Base-by-base conservation (phyloP, 2,329 filamentous ascomycete genomes). In the Colletotrichum godetiae region DNA sequence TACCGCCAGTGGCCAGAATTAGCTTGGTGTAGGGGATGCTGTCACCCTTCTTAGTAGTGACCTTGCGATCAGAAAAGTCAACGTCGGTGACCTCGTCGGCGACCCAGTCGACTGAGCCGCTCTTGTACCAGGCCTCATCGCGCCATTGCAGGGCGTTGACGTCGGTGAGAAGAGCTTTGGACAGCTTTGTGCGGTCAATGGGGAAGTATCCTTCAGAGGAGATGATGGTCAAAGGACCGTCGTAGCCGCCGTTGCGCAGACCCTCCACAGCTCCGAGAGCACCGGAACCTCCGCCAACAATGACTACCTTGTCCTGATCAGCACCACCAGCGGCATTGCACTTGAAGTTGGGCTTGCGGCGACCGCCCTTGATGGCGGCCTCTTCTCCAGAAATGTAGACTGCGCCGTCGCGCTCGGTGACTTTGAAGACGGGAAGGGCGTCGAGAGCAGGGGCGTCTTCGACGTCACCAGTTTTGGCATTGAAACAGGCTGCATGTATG, bases 361-460 rank as follows among this genome's bases (percentile, higher is more conserved):
- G 89, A 72, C 92, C 94, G 15, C 89, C 85, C 83, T 97, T 97
- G 84, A 99, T 93, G 35, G 88, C 87, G 1, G 90, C 88, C 81
- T 97, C 92, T 35, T 96, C 94, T 29, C 93, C 95, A 53, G 92
- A 92, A 75, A 99, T 90, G 81, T 95, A 98, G 2, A 98, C 92
- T 5, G 89, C 92, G 37, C 94, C 95, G 77, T 97, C 91, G 79
- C 93, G 95, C 81, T 97, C 92, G 37, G 91, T 86, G 37, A 98
- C 86, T 66, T 94, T 91, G 85, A 97, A 99, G 63, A 92, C 92
- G 58, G 93, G 90, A 31, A 99, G 86, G n/a, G 94, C 89, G 79
- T 98, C 95, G 31, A 97, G 90, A 2, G 94, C 97, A 0, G 97
- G 97, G 0, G 96, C 95, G 80, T 98, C 95, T 84, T 99, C 97